A percentile compares a stretch with the other conserved stretches of the same genome.
Evolutionary conservation across 768 basidiomycete species (phyloP).

Genomic region (Lactifluus hygrophoroides): DNA sequence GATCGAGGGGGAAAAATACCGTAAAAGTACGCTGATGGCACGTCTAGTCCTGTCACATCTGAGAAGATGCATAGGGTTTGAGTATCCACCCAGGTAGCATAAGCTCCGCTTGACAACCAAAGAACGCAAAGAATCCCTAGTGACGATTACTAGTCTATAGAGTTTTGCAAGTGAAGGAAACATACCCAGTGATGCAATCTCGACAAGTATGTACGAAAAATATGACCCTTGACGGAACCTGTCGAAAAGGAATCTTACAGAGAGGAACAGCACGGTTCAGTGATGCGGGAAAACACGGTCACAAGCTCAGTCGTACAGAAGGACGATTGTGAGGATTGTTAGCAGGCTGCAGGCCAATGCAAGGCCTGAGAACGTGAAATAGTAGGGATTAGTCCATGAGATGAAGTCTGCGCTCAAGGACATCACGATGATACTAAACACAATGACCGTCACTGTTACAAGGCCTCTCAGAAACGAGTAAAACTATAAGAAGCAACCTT

Average conservation of each 20-base stretch:
- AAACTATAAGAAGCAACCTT: not conserved
- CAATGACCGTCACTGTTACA: not conserved
- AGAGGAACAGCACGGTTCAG: not conserved
- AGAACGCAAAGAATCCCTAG: constrained; percentile 31
- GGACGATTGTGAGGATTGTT: constrained; percentile 26
- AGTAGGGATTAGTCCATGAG: constrained; percentile 18
- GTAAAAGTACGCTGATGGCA: constrained; percentile 9
- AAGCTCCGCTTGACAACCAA: constrained; percentile 33
- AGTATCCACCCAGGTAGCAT: constrained; percentile 20
- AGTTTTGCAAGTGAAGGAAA: not conserved
- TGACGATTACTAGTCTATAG: not conserved
- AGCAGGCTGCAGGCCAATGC: constrained; percentile 25
- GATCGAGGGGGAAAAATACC: constrained; percentile 5
- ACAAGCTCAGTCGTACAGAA: constrained; percentile 23
- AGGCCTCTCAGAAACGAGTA: not conserved
- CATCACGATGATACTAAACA: constrained; percentile 29
- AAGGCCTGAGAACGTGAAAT: constrained; percentile 24
- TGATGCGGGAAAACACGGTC: not conserved
- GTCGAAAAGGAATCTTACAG: constrained; percentile 31
- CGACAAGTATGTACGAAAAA: constrained; percentile 33
- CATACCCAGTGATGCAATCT: constrained; percentile 33
- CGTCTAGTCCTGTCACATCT: too few relatives aligned
- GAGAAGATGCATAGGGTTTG: not conserved
- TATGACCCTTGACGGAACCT: constrained; percentile 29
- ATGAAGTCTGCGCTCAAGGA: constrained; percentile 26